Base-by-base conservation (phyloP, 305 asterid species). In the Caryopteris hybrid region DNA sequence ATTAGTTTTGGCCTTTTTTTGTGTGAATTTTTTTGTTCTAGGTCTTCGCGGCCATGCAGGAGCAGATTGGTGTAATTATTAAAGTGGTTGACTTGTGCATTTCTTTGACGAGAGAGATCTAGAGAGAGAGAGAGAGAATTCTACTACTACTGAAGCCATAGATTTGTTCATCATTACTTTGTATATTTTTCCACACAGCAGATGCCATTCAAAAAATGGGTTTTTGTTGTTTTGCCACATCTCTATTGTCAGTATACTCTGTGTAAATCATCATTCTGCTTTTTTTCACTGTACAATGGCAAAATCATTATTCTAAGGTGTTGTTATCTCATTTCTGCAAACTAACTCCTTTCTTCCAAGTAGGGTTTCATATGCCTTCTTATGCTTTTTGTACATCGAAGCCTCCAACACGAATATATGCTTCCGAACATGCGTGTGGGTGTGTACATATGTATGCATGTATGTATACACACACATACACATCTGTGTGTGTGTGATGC, bases 1-100 rank as follows among this genome's bases (percentile, higher is more conserved):
- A 50, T 61, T 34, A n/a, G 58, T 42, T 17, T 42, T 57, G 25
- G 46, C 31, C 27, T 39, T 38, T 71, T 54, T 50, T 54, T 25
- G 36, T 67, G 59, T 59, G 39, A 74, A 48, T 9, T 42, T 71
- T 47, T 27, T 31, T 58, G 17, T 31, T 73, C 62, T 66, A 22
- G 83, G 74, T 70, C 10, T 51, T 70, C 70, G n/a, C n/a, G 61
- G 74, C 57, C 83, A 76, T 76, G 81, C 84, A 80, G 56, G 79
- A 76, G 74, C 84, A 81, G 87, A 86, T 85, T 83, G 83, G 73
- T 67, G 87, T 77, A 80, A 86, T 83, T 87, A 86, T 89, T 85
- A 77, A 72, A 76, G n/a, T n/a, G n/a, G 76, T 83, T 79, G 83
- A 77, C 86, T 69, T 36, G 46, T 34, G 71, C 27, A 22, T 51